Conservation (phyloP, 1,284 basidiomycete genomes). For the Tylopilus sp. region DNA sequence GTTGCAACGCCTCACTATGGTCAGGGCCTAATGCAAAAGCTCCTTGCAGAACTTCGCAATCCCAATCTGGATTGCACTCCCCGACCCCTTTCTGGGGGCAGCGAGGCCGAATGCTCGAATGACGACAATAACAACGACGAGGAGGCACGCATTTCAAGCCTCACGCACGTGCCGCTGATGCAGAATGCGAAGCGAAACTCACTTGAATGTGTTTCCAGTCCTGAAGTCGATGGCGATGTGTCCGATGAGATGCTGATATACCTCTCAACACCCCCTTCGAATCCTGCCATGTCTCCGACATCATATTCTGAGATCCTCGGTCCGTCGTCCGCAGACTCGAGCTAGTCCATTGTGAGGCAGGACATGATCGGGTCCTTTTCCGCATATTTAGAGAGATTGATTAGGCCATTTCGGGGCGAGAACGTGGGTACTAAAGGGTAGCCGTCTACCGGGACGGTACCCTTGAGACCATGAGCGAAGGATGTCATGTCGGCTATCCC, state of each 20-base stretch:
- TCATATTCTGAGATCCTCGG: neutral
- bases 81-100: conserved; percentile 11
- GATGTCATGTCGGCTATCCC: conserved; percentile 14
- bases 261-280: conserved; percentile 17
- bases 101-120: neutral
- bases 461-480: conserved; percentile 4
- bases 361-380: neutral
- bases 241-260: conserved; percentile 8
- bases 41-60: conserved; percentile 21
- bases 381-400: neutral
- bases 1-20: neutral
- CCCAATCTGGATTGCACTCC: conserved; percentile 9
- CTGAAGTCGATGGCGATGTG: neutral
- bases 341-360: neutral
- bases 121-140: neutral
- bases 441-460: neutral
- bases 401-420: neutral
- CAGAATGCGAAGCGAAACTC: neutral
- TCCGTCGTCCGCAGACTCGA: neutral
- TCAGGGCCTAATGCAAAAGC: conserved; percentile 11
- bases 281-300: neutral
- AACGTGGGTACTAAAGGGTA: neutral
- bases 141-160: neutral
- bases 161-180: neutral
- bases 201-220: neutral